phyloP scores from a whole-genome alignment of 306 rosid genomes.

The Cicer judaicum region DNA sequence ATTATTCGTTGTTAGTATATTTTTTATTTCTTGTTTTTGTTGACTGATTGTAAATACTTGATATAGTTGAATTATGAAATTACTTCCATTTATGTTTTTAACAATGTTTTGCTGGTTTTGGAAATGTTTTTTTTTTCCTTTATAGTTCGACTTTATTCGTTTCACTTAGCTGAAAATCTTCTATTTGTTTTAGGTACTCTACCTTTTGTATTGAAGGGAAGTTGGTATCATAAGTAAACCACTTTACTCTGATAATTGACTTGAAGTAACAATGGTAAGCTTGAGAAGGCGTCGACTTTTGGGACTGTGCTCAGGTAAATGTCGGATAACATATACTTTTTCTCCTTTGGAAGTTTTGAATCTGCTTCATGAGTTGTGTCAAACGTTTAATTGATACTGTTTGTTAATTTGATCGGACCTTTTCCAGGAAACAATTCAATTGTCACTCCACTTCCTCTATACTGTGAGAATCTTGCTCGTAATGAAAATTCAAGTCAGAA shows the following conservation, averaged over 20 bases:
- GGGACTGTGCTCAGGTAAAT: constrained; percentile 77
- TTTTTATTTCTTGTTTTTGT: neutral
- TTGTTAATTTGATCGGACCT: constrained; percentile 32
- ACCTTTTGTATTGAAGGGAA: constrained; percentile 40
- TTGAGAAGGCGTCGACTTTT: constrained; percentile 82
- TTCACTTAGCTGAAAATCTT: neutral
- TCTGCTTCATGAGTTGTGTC: neutral
- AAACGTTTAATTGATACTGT: neutral
- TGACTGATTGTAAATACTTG: neutral
- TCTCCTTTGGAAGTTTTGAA: neutral
- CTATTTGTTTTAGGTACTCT: constrained; percentile 22
- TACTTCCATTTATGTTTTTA: neutral
- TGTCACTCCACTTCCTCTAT: constrained; percentile 60
- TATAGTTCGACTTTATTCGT: neutral
- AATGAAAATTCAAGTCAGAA: constrained; percentile 45
- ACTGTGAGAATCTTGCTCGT: constrained; percentile 54
- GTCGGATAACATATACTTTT: neutral
- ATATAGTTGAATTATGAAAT: neutral
- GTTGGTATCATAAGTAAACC: constrained; percentile 32
- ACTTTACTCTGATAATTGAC: constrained; percentile 17
- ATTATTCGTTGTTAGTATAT: constrained; percentile 4
- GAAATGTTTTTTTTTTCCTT: neutral
- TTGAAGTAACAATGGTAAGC: constrained; percentile 71
- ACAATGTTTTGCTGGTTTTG: neutral
- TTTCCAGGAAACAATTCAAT: constrained; percentile 68